phyloP scores from a whole-genome alignment of 768 basidiomycete species.

The Lyophyllum semitale region DNA sequence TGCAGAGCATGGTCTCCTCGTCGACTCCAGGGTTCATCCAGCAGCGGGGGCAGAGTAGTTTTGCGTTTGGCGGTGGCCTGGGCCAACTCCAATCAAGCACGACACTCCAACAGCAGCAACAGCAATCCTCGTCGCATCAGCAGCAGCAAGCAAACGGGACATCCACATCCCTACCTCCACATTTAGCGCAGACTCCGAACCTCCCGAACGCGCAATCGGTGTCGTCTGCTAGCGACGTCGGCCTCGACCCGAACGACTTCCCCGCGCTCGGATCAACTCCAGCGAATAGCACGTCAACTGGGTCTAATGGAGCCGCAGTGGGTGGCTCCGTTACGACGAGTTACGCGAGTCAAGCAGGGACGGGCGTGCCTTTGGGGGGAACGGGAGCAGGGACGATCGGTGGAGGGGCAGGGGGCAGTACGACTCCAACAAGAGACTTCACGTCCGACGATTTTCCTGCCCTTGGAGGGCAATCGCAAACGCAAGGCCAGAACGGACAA shows the following conservation, averaged over 20 bases:
- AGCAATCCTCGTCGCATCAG: conserved; percentile 46
- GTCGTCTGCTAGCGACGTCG: conserved; percentile 72
- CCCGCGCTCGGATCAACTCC: conserved; percentile 78
- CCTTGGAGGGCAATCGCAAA: conserved; percentile 63
- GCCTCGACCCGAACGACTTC: conserved; percentile 84
- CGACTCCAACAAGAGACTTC: conserved; percentile 62
- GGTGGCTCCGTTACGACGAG: conserved; percentile 52
- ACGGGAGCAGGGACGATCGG: conserved; percentile 37
- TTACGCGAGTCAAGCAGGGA: conserved; percentile 83
- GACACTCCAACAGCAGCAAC: conserved; percentile 44
- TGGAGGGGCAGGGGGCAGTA: conserved; percentile 30
- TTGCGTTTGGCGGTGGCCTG: conserved; percentile 65
- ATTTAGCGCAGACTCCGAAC: conserved; percentile 54
- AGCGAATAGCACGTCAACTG: conserved; percentile 41
- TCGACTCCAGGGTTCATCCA: conserved; percentile 65
- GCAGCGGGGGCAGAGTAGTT: conserved; percentile 60
- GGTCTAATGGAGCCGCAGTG: conserved; percentile 34
- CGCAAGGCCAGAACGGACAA: conserved; percentile 37
- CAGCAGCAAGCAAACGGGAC: conserved; percentile 57
- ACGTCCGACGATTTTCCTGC: conserved; percentile 92
- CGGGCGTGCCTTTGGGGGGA: conserved; percentile 52
- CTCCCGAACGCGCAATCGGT: conserved; percentile 57
- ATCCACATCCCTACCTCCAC: conserved; percentile 53
- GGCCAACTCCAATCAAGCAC: conserved; percentile 50
- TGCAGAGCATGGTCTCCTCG: conserved; percentile 57